Evolutionary conservation across 495 filamentous ascomycete species (phyloP).

Genomic region (Penicillium arizonense): DNA sequence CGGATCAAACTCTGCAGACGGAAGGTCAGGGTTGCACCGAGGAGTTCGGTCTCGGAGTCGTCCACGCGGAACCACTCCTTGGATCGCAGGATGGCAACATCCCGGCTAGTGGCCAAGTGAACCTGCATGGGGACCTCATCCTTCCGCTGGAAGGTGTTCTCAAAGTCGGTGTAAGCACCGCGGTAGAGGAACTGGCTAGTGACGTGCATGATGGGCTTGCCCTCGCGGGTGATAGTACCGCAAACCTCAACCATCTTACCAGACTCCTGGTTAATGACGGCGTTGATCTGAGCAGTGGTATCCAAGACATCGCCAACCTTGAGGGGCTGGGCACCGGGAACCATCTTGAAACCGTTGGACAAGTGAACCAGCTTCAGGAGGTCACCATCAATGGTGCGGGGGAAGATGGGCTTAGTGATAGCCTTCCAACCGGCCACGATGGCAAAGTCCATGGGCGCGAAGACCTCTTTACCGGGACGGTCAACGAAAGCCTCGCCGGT

Average conservation of each 20-base stretch:
- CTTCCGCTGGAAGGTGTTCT: conserved; percentile 98
- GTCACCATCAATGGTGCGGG: conserved; percentile 89
- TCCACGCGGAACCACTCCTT: conserved; percentile 96
- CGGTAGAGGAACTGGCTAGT: conserved; percentile 97
- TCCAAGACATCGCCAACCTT: conserved; percentile 91
- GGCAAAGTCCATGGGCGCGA: conserved; percentile 97
- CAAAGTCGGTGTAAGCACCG: conserved; percentile 85
- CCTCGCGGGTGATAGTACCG: conserved; percentile 87
- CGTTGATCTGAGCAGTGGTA: conserved; percentile 94
- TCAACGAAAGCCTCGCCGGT: conserved; percentile 99
- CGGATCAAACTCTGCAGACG: conserved; percentile 84
- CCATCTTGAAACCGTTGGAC: conserved; percentile 97
- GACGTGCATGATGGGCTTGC: conserved; percentile 93
- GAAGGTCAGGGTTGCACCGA: conserved; percentile 94
- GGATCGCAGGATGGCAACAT: conserved; percentile 88
- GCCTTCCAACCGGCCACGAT: conserved; percentile 99
- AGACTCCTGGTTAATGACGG: conserved; percentile 95
- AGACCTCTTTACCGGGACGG: conserved; percentile 89
- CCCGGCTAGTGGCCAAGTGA: conserved; percentile 78
- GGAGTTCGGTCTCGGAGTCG: conserved; percentile 74
- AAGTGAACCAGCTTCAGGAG: conserved; percentile 92
- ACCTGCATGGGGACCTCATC: conserved; percentile 94
- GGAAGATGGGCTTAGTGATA: conserved; percentile 98
- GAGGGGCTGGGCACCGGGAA: conserved; percentile 89
- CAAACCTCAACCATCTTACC: conserved; percentile 99